Base-by-base conservation (phyloP, 1,139 yeast genomes). In the Taiozyma onychis region DNA sequence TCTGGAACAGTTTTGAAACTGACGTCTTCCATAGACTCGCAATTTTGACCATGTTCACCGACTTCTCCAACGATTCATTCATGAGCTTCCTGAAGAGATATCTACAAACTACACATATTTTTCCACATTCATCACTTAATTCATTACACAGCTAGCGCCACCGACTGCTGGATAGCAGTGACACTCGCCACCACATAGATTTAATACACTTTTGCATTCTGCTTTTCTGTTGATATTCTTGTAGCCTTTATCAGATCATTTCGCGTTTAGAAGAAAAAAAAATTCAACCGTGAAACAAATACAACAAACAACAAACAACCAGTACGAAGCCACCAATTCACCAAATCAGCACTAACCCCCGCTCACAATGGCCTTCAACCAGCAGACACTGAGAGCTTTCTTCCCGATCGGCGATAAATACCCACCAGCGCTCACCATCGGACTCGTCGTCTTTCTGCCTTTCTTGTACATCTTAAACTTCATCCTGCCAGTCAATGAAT, bases 341-440 rank as follows among this genome's bases (percentile, higher is more conserved):
- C 18, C 18, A 18, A 18, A 18, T 18, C 18, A 18, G 18, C 18
- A 18, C 18, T 18, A 18, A 18, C 18, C 18, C 18, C 18, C 18
- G 18, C 18, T 18, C 39, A 35, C 39, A 35, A 35, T 35, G 22
- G 16, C 28, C 27, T 22, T 39, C 13, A 39, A 39, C 26, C 16
- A 39, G 27, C 22, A 39, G n/a, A 39, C 27, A 13, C 9, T 39
- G n/a, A 21, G 42, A 16, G 22, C 26, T 4, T 8, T 39, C 16
- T 22, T 39, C 28, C 42, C 42, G 10, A 39, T 22, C 16, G 42
- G 42, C 9, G 42, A 39, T 11, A 39, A 16, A 22, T 39, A 39
- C 21, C 80, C 80, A 14, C 87, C 91, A 3, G 95, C 93, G 1
- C 67, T 87, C 45, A 76, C 90, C 1, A 76, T 80, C 5, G 95